Percentiles rank a stretch among this genome's conserved stretches.
Evolutionary conservation across 768 basidiomycete genomes (phyloP).

Genomic region (Mycena latifolia): DNA sequence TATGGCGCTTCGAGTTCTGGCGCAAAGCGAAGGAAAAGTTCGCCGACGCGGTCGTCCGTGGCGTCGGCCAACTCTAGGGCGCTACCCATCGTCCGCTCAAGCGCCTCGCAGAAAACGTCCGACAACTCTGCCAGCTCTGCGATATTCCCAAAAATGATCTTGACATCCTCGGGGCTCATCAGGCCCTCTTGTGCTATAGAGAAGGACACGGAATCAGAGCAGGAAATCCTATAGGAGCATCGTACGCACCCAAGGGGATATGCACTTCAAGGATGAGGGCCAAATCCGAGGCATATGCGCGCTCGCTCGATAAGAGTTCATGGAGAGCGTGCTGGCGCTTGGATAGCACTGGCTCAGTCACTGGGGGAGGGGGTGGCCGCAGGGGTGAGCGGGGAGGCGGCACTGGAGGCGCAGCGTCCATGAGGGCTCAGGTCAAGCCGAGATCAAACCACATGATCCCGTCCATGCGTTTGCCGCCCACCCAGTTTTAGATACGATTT

Average conservation of each 20-base stretch:
- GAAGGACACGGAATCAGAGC: slow-evolving; percentile 40
- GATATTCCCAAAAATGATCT: slow-evolving; percentile 83
- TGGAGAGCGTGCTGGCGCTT: slow-evolving; percentile 85
- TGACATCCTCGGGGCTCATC: slow-evolving; percentile 78
- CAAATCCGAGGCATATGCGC: slow-evolving; percentile 87
- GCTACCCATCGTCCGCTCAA: slow-evolving; percentile 76
- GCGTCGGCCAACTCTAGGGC: slow-evolving; percentile 73
- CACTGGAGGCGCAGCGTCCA: slow-evolving; percentile 24
- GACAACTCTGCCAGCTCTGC: slow-evolving; percentile 80
- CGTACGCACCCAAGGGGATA: slow-evolving; percentile 69
- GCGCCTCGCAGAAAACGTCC: slow-evolving; percentile 70
- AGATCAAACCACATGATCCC: slow-evolving; percentile 15
- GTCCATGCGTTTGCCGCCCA: not conserved
- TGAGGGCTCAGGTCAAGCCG: slow-evolving; percentile 13
- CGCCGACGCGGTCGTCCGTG: slow-evolving; percentile 74
- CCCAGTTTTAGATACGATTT: too few relatives aligned
- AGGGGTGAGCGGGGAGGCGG: slow-evolving; percentile 29
- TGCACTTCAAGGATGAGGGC: slow-evolving; percentile 83
- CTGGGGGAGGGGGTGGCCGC: slow-evolving; percentile 20
- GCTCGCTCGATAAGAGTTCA: slow-evolving; percentile 83
- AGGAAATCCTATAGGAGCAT: not conserved
- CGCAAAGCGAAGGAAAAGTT: slow-evolving; percentile 64
- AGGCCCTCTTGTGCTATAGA: slow-evolving; percentile 61
- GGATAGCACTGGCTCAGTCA: slow-evolving; percentile 52
- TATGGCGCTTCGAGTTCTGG: slow-evolving; percentile 79